Percentiles rank a stretch among this genome's conserved stretches.
These are phyloP conservation scores for Podospora sp. DNA, from an alignment of 495 filamentous ascomycete species.

Conservation along the genomic window DNA sequence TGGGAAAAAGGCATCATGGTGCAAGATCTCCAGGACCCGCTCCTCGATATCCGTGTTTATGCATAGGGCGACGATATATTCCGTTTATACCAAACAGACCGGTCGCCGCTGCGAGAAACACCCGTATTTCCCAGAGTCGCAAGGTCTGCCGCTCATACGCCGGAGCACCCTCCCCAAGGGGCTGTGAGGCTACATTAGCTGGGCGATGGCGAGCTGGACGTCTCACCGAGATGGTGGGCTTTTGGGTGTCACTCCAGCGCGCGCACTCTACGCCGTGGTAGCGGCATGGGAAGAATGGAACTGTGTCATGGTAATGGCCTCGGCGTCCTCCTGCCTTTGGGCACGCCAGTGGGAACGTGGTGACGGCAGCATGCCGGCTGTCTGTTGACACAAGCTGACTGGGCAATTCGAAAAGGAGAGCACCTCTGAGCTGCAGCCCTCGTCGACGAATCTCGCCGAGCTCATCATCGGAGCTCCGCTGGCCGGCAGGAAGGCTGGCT, in stretches of 20 bases:
- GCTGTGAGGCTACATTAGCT: slow-evolving; percentile 1
- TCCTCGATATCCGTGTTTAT: slow-evolving; percentile 17
- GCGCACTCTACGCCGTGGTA: background rate
- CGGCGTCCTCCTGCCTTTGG: background rate
- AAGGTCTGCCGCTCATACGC: background rate
- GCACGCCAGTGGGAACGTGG: background rate
- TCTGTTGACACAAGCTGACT: slow-evolving; percentile 1
- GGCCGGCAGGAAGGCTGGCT: slow-evolving; percentile 10
- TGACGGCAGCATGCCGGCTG: background rate
- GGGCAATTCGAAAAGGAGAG: slow-evolving; percentile 8
- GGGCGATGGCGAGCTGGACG: background rate
- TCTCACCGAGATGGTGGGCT: slow-evolving; percentile 7
- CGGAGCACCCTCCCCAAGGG: background rate
- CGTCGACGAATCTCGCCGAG: slow-evolving; percentile 9
- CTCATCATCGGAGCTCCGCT: slow-evolving; percentile 16
- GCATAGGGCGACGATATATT: slow-evolving; percentile 16
- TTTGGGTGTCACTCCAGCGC: background rate
- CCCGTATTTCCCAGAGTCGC: background rate
- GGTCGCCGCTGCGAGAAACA: slow-evolving; percentile 11
- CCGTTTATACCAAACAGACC: background rate
- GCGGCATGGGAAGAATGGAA: background rate
- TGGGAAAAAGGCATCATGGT: slow-evolving; percentile 18
- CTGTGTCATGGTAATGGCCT: background rate
- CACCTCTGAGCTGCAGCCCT: background rate
- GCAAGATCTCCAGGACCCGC: slow-evolving; percentile 36